Conservation (phyloP, 495 filamentous ascomycete species). For the Xylaria grammica region DNA sequence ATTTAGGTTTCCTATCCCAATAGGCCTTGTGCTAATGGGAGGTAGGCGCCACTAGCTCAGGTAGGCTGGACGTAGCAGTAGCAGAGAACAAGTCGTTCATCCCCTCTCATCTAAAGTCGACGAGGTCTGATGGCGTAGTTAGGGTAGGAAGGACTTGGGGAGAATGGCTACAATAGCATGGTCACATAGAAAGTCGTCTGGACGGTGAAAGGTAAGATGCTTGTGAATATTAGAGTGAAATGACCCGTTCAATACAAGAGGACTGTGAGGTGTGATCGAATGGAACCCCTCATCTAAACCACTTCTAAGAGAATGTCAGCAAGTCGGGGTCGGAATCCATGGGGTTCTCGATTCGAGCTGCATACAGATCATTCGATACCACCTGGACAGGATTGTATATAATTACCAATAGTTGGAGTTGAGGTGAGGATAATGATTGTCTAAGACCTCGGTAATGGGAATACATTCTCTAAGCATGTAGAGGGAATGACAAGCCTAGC, state of each 20-base stretch:
- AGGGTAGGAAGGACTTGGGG: background rate
- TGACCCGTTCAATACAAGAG: background rate
- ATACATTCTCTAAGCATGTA: background rate
- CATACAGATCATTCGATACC: background rate
- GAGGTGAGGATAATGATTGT: background rate
- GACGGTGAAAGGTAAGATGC: too few species aligned
- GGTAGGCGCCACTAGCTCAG: background rate
- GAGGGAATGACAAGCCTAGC: background rate
- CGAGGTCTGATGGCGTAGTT: background rate
- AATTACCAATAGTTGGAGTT: background rate
- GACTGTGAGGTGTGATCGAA: background rate
- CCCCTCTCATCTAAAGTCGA: background rate
- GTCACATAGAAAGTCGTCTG: too few species aligned
- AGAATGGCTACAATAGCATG: background rate
- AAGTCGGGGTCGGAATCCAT: background rate
- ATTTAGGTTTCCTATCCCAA: background rate
- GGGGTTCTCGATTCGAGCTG: background rate
- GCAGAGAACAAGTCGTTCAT: background rate
- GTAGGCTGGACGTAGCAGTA: background rate
- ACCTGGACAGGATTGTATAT: background rate
- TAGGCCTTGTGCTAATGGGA: background rate
- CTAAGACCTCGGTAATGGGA: background rate
- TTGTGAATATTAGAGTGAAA: background rate
- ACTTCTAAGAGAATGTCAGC: background rate
- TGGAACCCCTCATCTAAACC: background rate